Base-by-base conservation (phyloP, 176 grass and related monocot species). In the Musa troglodytarum region DNA sequence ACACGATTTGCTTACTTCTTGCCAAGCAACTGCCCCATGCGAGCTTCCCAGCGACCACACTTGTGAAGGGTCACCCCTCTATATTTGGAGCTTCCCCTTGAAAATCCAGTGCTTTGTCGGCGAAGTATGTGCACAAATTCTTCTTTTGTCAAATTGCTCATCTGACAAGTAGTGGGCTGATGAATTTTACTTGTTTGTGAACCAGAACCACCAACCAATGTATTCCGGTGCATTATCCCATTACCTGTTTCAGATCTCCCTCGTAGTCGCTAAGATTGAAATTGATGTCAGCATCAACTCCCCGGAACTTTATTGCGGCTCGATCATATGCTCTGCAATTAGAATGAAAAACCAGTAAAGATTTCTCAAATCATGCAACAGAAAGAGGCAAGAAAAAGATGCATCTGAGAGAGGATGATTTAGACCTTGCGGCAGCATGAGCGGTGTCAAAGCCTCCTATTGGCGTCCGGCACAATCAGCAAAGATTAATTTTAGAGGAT, bases 1-100 rank as follows among this genome's bases (percentile, higher is more conserved):
- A 17, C 19, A 69, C 74, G 49, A 43, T 55, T 24, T 53, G 58
- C 94, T 81, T 88, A 97, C 94, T 97, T 97, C 84, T 97, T 97
- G 77, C 94, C 94, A 4, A 93, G 94, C 74, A 97, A 91, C 74
- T 97, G 94, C 5, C 94, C 94, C 94, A 97, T 97, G n/a, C 94
- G 94, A 50, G 94, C 94, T 81, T 97, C 94, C 94, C 94, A 97
- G 1, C 94, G 87, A 43, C 90, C 94, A 19, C 90, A 97, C 86
- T 97, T 97, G 88, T 97, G 94, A 76, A 97, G 94, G 21, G 94
- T 93, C 72, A 97, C 93, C 16, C 94, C 94, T 73, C 94, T 88
- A 72, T 97, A 97, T 77, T 87, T 97, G 54, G 94, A 97, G 80
- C 94, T 97, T 6, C 94, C 93, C 4, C 94, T 82, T 0, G 94